Percentiles rank a stretch among this genome's conserved stretches.
These are phyloP conservation scores for Osmozyma mogii DNA, from an alignment of 805 yeast species.

Conservation along the genomic window DNA sequence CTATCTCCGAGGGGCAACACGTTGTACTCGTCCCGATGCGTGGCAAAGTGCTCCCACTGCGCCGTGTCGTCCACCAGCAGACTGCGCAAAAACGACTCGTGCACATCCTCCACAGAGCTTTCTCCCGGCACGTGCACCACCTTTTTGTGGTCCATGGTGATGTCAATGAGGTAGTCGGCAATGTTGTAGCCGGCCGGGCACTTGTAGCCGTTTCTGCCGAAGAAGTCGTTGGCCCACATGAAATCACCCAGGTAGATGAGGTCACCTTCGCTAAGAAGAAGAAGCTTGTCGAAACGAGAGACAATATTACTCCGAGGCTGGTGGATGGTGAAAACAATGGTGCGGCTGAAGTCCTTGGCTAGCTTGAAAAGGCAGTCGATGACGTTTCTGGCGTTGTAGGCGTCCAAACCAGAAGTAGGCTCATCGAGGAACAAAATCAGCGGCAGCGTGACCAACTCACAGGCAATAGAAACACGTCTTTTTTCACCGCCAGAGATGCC, in stretches of 20 bases:
- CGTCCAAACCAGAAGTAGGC: conserved; percentile 93
- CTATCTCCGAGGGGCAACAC: conserved; percentile 14
- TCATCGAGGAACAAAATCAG: conserved; percentile 78
- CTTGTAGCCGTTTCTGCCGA: conserved; percentile 62
- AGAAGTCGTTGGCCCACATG: conserved; percentile 65
- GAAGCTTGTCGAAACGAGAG: conserved; percentile 74
- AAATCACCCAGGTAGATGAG: conserved; percentile 85
- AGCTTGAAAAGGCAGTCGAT: conserved; percentile 75
- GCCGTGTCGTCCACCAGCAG: conserved; percentile 47
- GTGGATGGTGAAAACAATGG: conserved; percentile 89
- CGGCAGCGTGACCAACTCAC: conserved; percentile 87
- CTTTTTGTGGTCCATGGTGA: conserved; percentile 60
- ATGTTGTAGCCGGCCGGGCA: conserved; percentile 90
- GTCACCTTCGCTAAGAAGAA: conserved; percentile 77
- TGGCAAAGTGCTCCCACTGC: conserved; percentile 84
- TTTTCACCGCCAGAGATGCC: conserved; percentile 95
- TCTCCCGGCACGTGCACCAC: conserved; percentile 13
- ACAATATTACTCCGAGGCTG: conserved; percentile 97
- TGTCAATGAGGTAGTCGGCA: conserved; percentile 89
- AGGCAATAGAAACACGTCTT: conserved; percentile 86
- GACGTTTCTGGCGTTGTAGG: conserved; percentile 88
- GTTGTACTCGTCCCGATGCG: conserved; percentile 65
- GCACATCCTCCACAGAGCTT: conserved; percentile 17
- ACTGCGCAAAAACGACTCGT: conserved; percentile 19
- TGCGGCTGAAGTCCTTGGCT: conserved; percentile 74